Evolutionary conservation across 371 early-diverging fungal genomes (phyloP).

Genomic region (Mortierella sp.): DNA sequence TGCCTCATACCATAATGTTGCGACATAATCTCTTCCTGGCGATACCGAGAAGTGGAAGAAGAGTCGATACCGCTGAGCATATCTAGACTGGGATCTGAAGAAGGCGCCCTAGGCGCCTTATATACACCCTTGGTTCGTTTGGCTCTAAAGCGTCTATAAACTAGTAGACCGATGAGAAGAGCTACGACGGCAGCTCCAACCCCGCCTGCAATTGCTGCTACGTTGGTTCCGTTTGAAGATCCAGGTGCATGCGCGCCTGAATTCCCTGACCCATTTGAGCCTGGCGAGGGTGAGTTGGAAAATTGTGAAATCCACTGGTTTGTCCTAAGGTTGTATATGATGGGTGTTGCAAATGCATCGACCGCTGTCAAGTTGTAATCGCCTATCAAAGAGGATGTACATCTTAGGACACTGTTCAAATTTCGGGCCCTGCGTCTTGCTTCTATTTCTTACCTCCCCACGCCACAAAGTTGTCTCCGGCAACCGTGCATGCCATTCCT

Average conservation of each 20-base stretch:
- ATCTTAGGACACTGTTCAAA: neutral
- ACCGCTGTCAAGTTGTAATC: neutral
- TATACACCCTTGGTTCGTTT: neutral
- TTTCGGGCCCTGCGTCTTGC: neutral
- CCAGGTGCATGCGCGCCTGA: neutral
- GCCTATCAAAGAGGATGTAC: neutral
- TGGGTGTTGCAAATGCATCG: neutral
- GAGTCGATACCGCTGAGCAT: neutral
- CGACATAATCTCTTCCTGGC: too few species aligned
- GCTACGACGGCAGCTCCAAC: neutral
- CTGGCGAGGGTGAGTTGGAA: neutral
- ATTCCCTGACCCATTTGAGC: neutral
- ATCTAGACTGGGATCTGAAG: neutral
- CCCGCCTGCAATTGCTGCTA: neutral
- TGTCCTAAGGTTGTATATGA: neutral
- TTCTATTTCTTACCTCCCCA: slow-evolving; percentile 12
- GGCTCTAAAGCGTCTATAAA: neutral
- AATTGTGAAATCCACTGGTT: neutral
- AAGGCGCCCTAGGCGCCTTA: neutral
- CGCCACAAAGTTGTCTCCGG: slow-evolving; percentile 15
- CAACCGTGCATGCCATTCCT: slow-evolving; percentile 10
- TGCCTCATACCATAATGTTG: too few species aligned
- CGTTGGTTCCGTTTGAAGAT: neutral
- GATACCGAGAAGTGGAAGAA: too few species aligned
- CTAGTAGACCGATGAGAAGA: neutral